phyloP scores from a whole-genome alignment of 1,284 basidiomycete genomes.

The Rhodotorula sp. region DNA sequence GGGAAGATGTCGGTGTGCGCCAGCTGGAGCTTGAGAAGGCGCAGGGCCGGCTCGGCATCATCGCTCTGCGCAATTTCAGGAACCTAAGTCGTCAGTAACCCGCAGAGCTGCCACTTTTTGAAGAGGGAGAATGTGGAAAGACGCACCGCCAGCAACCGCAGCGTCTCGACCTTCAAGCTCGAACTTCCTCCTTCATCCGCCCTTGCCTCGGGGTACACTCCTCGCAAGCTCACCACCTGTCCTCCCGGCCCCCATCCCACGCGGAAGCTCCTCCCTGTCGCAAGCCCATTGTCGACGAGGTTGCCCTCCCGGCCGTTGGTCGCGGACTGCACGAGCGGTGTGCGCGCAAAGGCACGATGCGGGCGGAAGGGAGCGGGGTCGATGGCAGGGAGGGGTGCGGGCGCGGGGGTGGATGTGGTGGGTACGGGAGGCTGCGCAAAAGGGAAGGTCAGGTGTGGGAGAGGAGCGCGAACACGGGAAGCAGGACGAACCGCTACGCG shows the following conservation, averaged over 20 bases:
- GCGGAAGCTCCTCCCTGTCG: conserved; percentile 83
- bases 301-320: conserved; percentile 66
- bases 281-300: conserved; percentile 76
- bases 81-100: conserved; percentile 24
- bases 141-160: conserved; percentile 34
- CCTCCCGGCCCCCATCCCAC: conserved; percentile 77
- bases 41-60: conserved; percentile 59
- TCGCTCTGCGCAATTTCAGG: conserved; percentile 47
- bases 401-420: neutral
- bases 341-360: conserved; percentile 64
- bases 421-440: neutral
- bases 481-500: neutral
- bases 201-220: conserved; percentile 1
- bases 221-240: neutral
- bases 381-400: conserved; percentile 19
- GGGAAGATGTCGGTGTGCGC: conserved; percentile 66
- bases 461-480: too few relatives aligned
- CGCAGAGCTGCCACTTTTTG: neutral
- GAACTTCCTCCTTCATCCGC: neutral
- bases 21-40: conserved; percentile 77
- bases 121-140: neutral
- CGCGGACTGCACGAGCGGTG: conserved; percentile 57
- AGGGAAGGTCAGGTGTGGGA: too few relatives aligned
- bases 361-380: conserved; percentile 52
- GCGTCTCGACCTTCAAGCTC: conserved; percentile 18